phyloP scores from a whole-genome alignment of 352 stramenopile genomes.

The Peronospora tabacina region DNA sequence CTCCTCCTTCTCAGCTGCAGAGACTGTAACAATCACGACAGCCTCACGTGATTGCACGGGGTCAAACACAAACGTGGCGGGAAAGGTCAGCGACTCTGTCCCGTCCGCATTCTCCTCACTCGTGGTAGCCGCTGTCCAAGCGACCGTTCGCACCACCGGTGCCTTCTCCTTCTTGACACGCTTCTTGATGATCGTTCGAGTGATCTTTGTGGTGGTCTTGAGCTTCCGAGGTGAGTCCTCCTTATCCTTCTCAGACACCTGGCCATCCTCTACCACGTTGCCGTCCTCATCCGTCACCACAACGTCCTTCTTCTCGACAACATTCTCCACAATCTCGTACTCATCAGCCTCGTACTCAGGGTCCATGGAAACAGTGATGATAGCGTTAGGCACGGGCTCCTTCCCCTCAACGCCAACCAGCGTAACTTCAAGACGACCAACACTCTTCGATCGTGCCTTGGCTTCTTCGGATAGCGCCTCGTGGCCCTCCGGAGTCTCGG shows the following conservation, averaged over 20 bases:
- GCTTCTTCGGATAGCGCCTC: slow-evolving; percentile 23
- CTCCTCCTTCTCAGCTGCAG: slow-evolving; percentile 38
- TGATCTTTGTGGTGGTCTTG: slow-evolving; percentile 57
- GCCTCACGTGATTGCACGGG: slow-evolving; percentile 77
- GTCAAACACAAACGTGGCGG: slow-evolving; percentile 72
- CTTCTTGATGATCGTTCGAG: slow-evolving; percentile 44
- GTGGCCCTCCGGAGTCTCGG: slow-evolving; percentile 30
- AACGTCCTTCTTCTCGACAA: slow-evolving; percentile 49
- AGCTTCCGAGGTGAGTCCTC: slow-evolving; percentile 37
- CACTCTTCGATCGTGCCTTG: slow-evolving; percentile 47
- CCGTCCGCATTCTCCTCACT: slow-evolving; percentile 7
- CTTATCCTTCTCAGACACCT: slow-evolving; percentile 27
- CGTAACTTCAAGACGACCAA: slow-evolving; percentile 60
- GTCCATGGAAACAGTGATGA: slow-evolving; percentile 64
- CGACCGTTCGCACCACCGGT: slow-evolving; percentile 34
- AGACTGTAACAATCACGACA: slow-evolving; percentile 62
- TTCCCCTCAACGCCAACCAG: slow-evolving; percentile 54
- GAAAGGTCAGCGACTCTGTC: slow-evolving; percentile 29
- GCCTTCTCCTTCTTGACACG: slow-evolving; percentile 49
- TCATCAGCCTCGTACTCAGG: slow-evolving; percentile 68
- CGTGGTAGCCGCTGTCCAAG: slow-evolving; percentile 22
- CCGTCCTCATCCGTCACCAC: slow-evolving; percentile 42
- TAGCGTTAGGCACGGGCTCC: slow-evolving; percentile 38
- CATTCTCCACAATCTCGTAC: slow-evolving; percentile 46
- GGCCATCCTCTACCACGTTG: slow-evolving; percentile 37